phyloP scores from a whole-genome alignment of 75 land plant species.

The Pinus albicaulis region DNA sequence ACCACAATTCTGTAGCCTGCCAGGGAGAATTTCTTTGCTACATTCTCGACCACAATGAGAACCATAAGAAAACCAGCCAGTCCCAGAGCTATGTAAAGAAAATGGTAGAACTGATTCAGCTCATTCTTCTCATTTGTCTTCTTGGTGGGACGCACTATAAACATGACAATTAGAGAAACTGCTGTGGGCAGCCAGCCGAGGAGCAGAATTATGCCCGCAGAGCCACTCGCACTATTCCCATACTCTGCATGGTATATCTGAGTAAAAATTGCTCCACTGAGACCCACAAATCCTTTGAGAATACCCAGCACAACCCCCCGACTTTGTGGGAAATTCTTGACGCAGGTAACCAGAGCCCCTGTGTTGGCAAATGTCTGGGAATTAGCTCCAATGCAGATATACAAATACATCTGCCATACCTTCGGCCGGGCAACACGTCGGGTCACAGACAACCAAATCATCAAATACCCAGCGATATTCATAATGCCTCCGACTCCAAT shows the following conservation, averaged over 20 bases:
- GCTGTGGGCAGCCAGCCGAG: slow-evolving; percentile 50
- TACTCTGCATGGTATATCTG: slow-evolving; percentile 55
- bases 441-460: slow-evolving; percentile 41
- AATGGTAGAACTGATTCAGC: too few species aligned
- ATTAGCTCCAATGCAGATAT: slow-evolving; percentile 35
- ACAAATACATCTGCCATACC: slow-evolving; percentile 44
- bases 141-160: slow-evolving; percentile 20
- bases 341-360: too few species aligned
- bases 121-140: slow-evolving; percentile 11
- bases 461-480: slow-evolving; percentile 22
- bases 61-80: slow-evolving; percentile 26
- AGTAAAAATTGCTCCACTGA: slow-evolving; percentile 16
- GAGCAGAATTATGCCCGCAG: slow-evolving; percentile 43
- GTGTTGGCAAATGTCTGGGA: slow-evolving; percentile 12
- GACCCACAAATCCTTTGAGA: slow-evolving; percentile 69
- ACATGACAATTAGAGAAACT: slow-evolving; percentile 35
- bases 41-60: slow-evolving; percentile 26
- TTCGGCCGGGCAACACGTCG: slow-evolving; percentile 14
- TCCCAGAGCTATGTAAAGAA: too few species aligned
- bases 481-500: slow-evolving; percentile 24
- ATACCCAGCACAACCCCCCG: slow-evolving; percentile 64
- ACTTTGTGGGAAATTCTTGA: slow-evolving; percentile 17
- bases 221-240: slow-evolving; percentile 33
- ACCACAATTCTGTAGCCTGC: slow-evolving; percentile 21
- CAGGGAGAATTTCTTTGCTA: slow-evolving; percentile 4